Conservation (phyloP, 1,284 basidiomycete species). For the Termitomyces sp. region DNA sequence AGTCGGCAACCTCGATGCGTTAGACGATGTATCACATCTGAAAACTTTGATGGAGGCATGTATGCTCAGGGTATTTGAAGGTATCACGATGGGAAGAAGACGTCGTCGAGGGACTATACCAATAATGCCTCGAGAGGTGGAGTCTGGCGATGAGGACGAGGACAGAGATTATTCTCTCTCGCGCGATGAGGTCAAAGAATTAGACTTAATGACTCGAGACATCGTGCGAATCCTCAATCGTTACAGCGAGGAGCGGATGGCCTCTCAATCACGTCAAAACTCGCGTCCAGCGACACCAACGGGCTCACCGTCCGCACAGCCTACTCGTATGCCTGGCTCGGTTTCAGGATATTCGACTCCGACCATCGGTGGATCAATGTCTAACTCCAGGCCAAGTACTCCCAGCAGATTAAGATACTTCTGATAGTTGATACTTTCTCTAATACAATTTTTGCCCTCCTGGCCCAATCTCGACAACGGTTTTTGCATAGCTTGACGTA, state of each 20-base stretch:
- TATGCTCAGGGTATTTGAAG: constrained; percentile 90
- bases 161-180: constrained; percentile 51
- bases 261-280: constrained; percentile 49
- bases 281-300: constrained; percentile 64
- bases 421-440: constrained; percentile 7
- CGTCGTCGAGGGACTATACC: constrained; percentile 29
- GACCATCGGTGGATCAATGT: constrained; percentile 37
- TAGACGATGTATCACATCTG: constrained; percentile 84
- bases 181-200: constrained; percentile 62
- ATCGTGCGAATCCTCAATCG: constrained; percentile 68
- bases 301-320: constrained; percentile 32
- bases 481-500: not conserved
- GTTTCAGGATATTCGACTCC: constrained; percentile 56
- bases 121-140: constrained; percentile 48
- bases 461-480: not conserved
- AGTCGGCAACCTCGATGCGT: constrained; percentile 67
- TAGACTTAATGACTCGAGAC: constrained; percentile 70
- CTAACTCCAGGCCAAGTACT: constrained; percentile 60
- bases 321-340: constrained; percentile 28
- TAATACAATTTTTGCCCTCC: not conserved
- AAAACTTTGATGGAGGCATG: constrained; percentile 81
- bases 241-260: constrained; percentile 56
- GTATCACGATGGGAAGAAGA: constrained; percentile 55
- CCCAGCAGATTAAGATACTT: constrained; percentile 44
- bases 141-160: constrained; percentile 57